These are phyloP conservation scores for Puccinellia tenuiflora DNA, from an alignment of 176 grass and related monocot species.

Conservation along the genomic window DNA sequence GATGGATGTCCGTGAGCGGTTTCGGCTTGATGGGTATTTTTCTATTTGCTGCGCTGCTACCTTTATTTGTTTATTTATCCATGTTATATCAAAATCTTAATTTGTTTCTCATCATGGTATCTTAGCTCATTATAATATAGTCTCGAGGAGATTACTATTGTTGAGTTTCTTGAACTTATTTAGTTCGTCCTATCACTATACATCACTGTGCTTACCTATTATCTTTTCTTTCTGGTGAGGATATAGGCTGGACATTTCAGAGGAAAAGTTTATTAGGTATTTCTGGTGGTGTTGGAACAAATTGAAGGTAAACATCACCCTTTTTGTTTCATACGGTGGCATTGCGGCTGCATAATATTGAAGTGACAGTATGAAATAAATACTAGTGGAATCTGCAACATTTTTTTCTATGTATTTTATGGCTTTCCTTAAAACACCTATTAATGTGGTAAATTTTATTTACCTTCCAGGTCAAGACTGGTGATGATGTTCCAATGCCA, in stretches of 20 bases:
- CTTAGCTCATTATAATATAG: slow-evolving; percentile 4
- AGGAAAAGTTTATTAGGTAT: slow-evolving; percentile 86
- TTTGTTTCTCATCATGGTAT: background rate
- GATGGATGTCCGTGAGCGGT: slow-evolving; percentile 85
- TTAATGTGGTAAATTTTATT: slow-evolving; percentile 19
- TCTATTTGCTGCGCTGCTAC: background rate
- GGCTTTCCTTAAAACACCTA: slow-evolving; percentile 8
- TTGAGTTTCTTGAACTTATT: background rate
- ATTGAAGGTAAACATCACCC: slow-evolving; percentile 53
- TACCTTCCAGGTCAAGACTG: slow-evolving; percentile 51
- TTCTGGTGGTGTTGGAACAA: slow-evolving; percentile 99
- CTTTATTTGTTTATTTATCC: background rate
- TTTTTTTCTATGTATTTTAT: background rate
- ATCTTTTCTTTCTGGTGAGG: background rate
- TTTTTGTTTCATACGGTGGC: slow-evolving; percentile 2
- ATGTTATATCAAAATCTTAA: background rate
- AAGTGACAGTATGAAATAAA: background rate
- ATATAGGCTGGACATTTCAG: slow-evolving; percentile 70
- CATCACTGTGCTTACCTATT: background rate
- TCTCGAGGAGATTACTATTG: background rate
- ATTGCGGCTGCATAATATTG: background rate
- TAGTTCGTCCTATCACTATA: background rate
- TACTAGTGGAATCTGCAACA: background rate
- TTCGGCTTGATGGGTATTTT: slow-evolving; percentile 75
- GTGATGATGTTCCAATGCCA: slow-evolving; percentile 73